Base-by-base conservation (phyloP, 2,329 filamentous ascomycete genomes). In the Leptographium galeiforme region DNA sequence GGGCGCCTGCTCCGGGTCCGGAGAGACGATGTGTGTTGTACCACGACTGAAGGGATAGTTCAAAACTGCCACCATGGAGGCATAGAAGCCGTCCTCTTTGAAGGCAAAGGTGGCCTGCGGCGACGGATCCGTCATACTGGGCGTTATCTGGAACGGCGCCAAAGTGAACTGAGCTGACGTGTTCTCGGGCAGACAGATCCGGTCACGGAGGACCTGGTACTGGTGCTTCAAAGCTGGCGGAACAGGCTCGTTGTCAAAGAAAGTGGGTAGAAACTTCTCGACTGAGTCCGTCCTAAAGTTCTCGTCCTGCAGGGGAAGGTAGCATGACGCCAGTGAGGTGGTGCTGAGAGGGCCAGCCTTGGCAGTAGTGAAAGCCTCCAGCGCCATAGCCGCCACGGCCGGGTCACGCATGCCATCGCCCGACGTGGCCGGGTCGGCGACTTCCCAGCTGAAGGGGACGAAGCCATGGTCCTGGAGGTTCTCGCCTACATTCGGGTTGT, bases 21-120 rank as follows among this genome's bases (percentile, higher is more conserved):
- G 69, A 7, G 62, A 60, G 6, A 65, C 66, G 56, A 84, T 78
- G 65, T 84, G 82, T 53, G 81, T 74, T 41, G 70, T 69, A 6
- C 81, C 81, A 0, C 79, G 72, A 2, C 76, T 79, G 59, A 79
- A 75, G 0, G 81, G 81, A 53, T 84, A 82, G 52, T 77, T 77
- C 32, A 81, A 75, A 56, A 79, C 78, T 0, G 74, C 72, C 58
- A 76, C 75, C 55, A 77, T 68, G 14, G 77, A 75, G 50, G 80
- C 70, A 61, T 76, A 79, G 59, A 51, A 51, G 81, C 75, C 54
- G 70, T 65, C 4, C 30, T 51, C 40, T 18, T 51, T 33, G 48
- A 43, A 34, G 33, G 53, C 47, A 19, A 45, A 53, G 25, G 45
- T 53, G 18, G 47, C 41, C 48, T 50, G 47, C 47, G 50, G 50